These are phyloP conservation scores for Jatropha curcas DNA, from an alignment of 345 rosid species.

Conservation along the genomic window DNA sequence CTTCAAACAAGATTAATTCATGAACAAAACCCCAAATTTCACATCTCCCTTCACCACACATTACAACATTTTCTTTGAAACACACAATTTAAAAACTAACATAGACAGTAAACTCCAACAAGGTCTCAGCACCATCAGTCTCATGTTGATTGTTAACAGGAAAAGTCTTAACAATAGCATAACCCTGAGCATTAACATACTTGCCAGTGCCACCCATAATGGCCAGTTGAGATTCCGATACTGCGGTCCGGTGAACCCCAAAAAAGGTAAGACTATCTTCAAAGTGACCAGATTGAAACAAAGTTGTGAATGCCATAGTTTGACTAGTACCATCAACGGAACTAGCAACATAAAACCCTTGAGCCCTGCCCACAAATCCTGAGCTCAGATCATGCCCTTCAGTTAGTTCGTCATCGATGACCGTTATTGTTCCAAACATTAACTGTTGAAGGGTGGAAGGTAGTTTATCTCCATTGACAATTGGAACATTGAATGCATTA, in stretches of 20 bases:
- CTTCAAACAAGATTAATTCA: neutral
- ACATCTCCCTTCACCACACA: neutral
- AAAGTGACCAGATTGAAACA: slow-evolving; percentile 71
- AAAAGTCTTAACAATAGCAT: slow-evolving; percentile 64
- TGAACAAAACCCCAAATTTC: neutral
- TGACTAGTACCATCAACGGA: slow-evolving; percentile 78
- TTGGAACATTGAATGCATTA: slow-evolving; percentile 42
- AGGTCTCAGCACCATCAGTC: slow-evolving; percentile 70
- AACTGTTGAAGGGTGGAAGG: slow-evolving; percentile 55
- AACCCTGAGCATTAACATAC: slow-evolving; percentile 72
- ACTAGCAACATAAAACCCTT: slow-evolving; percentile 80
- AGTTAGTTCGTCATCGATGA: slow-evolving; percentile 77
- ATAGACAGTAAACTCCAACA: slow-evolving; percentile 58
- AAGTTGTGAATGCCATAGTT: slow-evolving; percentile 73
- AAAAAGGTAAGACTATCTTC: slow-evolving; percentile 75
- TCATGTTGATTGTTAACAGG: slow-evolving; percentile 50
- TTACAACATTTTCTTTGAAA: neutral
- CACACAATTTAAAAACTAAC: slow-evolving; percentile 39
- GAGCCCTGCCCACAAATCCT: slow-evolving; percentile 72
- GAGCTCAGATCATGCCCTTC: slow-evolving; percentile 72
- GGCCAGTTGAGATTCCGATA: slow-evolving; percentile 74
- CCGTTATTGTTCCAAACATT: slow-evolving; percentile 84
- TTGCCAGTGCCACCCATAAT: slow-evolving; percentile 93
- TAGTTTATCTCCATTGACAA: slow-evolving; percentile 52
- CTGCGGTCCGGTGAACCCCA: slow-evolving; percentile 69